A percentile compares a stretch with the other conserved stretches of the same genome.
Evolutionary conservation across 352 stramenopile genomes (phyloP).

Genomic region (Globisporangium megalacanthum): DNA sequence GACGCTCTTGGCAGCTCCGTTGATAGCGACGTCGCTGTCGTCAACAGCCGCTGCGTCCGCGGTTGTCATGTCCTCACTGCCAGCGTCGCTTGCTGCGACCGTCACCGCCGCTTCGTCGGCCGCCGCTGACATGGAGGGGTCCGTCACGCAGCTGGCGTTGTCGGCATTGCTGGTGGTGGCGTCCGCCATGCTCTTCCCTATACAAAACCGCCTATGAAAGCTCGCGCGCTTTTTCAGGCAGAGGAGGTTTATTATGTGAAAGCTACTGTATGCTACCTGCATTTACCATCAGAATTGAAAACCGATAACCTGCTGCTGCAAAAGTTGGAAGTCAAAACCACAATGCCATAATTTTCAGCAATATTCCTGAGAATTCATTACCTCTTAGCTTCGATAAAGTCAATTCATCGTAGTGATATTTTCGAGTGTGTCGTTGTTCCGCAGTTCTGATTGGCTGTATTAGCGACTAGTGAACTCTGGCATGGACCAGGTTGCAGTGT

Average conservation of each 20-base stretch:
- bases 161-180: background rate
- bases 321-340: no score
- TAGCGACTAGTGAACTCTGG: no score
- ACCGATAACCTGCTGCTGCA: background rate
- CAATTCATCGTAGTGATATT: no score
- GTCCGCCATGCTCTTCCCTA: slow-evolving; percentile 1
- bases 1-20: background rate
- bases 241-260: background rate
- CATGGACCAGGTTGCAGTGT: no score
- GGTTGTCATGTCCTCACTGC: background rate
- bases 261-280: background rate
- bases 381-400: no score
- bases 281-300: background rate
- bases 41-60: background rate
- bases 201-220: slow-evolving; percentile 4
- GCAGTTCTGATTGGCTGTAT: no score
- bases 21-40: background rate
- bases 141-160: background rate
- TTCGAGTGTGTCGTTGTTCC: no score
- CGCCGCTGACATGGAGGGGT: background rate
- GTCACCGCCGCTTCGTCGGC: background rate
- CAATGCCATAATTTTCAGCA: no score
- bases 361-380: no score
- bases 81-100: background rate
- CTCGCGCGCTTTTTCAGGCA: slow-evolving; percentile 2